phyloP scores from a whole-genome alignment of 225 moss, liverwort and hornwort species.

The Physcomitrium patens region DNA sequence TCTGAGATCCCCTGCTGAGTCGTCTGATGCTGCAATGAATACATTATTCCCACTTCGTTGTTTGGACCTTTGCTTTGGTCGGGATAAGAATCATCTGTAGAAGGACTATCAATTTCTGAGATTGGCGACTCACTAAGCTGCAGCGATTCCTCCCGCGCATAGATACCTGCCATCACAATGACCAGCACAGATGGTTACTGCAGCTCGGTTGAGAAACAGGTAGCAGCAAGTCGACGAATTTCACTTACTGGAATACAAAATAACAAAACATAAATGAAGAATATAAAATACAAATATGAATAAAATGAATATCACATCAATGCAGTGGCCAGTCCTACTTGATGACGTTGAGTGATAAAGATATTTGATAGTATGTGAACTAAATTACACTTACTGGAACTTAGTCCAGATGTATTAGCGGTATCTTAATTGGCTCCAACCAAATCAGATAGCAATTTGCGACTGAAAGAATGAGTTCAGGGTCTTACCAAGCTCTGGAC shows the following conservation, averaged over 20 bases:
- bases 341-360: background rate
- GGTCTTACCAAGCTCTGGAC: slow-evolving; percentile 56
- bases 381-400: background rate
- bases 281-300: too few species aligned
- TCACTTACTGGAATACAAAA: too few species aligned
- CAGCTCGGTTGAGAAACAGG: background rate
- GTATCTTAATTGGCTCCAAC: background rate
- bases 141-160: slow-evolving; percentile 54
- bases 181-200: background rate
- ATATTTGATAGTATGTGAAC: background rate
- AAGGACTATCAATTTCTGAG: slow-evolving; percentile 48
- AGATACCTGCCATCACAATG: slow-evolving; percentile 38
- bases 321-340: background rate
- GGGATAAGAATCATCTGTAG: slow-evolving; percentile 41
- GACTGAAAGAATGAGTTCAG: background rate
- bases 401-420: slow-evolving; percentile 2
- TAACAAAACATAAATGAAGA: background rate
- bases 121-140: slow-evolving; percentile 51
- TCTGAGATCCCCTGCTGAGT: slow-evolving; percentile 39
- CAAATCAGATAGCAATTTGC: slow-evolving; percentile 13
- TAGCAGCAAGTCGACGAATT: background rate
- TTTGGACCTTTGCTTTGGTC: slow-evolving; percentile 28
- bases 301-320: background rate
- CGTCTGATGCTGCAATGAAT: slow-evolving; percentile 26
- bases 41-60: slow-evolving; percentile 20